Evolutionary conservation across 306 rosid genomes (phyloP), one percentile per base, ranked within the genome.

Genomic region (Pterocarpus macrocarpus): DNA sequence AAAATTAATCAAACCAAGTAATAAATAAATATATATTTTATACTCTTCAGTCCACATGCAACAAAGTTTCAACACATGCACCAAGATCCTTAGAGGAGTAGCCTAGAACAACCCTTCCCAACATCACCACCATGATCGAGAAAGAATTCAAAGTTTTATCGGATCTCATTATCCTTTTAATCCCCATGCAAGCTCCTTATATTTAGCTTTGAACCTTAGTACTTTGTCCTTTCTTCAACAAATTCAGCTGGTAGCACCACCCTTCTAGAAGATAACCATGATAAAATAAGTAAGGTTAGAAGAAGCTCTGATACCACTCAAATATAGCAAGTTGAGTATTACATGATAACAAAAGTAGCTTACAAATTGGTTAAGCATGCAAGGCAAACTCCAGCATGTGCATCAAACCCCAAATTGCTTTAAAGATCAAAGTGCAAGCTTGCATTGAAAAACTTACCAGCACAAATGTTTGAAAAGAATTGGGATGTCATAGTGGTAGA

Each of bases 401-500:
- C 77, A 65, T 90, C 94, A 2, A 63, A 64, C 86, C 76, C 91
- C 2, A 86, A 50, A 75, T 38, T 58, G 73, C 85, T 88, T 82
- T 90, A 83, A 74, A 71, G 36, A 81, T 92, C 98, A 58, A 89
- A 88, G 77, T 95, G 98, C 80, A 84, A 73, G 69, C 91, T 95
- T 30, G 95, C 97, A n/a, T 81, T 95, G 91, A 90, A 77, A 64
- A 87, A 80, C 30, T 77, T 95, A 68, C 97, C 97, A 38, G 73
- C 66, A 76, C 81, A 88, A 84, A 94, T 95, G 44, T 90, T 90
- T 75, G 87, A 86, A 57, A 87, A 77, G 43, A 78, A 85, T 38
- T 95, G 98, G 98, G 94, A 91, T 76, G 90, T 95, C 38, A 84
- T 95, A 55, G 85, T 91, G 55, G 89, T 95, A 67, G 97, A 95